phyloP scores from a whole-genome alignment of 768 basidiomycete genomes.

The Lyophyllum shimeji region DNA sequence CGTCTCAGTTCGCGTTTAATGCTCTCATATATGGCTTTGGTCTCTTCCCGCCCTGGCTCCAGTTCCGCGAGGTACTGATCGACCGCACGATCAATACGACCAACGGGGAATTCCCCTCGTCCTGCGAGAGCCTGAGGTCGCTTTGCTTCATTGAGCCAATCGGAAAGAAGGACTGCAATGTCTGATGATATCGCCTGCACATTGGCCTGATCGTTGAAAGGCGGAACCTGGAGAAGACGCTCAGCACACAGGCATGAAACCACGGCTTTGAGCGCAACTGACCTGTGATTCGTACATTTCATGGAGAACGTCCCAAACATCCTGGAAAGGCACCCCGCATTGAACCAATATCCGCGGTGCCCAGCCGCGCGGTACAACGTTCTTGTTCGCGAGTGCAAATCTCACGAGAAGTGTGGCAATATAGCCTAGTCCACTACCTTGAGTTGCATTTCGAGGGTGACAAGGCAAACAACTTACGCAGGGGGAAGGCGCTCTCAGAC shows the following conservation, averaged over 20 bases:
- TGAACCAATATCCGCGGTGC: constrained; percentile 74
- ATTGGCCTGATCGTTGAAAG: constrained; percentile 79
- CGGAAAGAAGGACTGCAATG: constrained; percentile 75
- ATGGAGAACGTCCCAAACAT: constrained; percentile 84
- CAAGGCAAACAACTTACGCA: constrained; percentile 53
- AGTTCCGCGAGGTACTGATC: constrained; percentile 76
- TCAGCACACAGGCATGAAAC: neutral
- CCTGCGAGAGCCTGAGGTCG: constrained; percentile 65
- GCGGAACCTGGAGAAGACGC: constrained; percentile 56
- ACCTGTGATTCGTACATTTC: constrained; percentile 91
- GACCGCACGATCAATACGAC: constrained; percentile 69
- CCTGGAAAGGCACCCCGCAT: constrained; percentile 77
- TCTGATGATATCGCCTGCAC: constrained; percentile 81
- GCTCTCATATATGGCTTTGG: constrained; percentile 63
- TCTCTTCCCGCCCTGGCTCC: constrained; percentile 59
- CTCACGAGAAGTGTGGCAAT: constrained; percentile 74
- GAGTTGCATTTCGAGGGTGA: constrained; percentile 1
- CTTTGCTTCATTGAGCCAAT: constrained; percentile 80
- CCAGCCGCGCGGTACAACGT: constrained; percentile 74
- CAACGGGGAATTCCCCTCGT: constrained; percentile 73
- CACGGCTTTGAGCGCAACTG: constrained; percentile 20
- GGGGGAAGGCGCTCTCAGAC: constrained; percentile 86
- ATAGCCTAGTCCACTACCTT: constrained; percentile 52
- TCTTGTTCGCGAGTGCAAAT: constrained; percentile 64
- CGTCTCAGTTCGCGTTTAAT: constrained; percentile 70